Evolutionary conservation across 2,329 filamentous ascomycete species (phyloP).

Genomic region (Mariannaea elegans): DNA sequence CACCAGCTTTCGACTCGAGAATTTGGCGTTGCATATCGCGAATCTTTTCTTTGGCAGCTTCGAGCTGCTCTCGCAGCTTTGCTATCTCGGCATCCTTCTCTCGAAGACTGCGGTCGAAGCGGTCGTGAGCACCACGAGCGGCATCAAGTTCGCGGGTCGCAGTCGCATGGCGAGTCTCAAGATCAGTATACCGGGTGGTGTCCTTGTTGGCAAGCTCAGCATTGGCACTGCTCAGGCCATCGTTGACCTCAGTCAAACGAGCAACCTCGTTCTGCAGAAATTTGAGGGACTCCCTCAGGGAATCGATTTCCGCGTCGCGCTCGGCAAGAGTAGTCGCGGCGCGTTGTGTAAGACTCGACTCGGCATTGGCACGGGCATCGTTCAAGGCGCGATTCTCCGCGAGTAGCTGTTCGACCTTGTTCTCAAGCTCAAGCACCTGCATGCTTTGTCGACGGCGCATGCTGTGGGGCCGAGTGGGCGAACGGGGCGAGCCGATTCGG

Average conservation of each 20-base stretch:
- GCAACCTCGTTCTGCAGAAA: conserved; percentile 84
- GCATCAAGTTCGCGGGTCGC: conserved; percentile 75
- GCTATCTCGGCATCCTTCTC: conserved; percentile 87
- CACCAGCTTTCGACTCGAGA: conserved; percentile 65
- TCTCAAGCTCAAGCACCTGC: conserved; percentile 93
- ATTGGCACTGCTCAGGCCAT: conserved; percentile 80
- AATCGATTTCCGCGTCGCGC: conserved; percentile 86
- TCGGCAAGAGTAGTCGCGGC: conserved; percentile 78
- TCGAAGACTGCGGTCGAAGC: conserved; percentile 72
- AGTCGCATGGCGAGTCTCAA: conserved; percentile 73
- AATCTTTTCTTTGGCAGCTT: conserved; percentile 72
- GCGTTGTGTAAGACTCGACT: conserved; percentile 71
- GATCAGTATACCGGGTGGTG: conserved; percentile 72
- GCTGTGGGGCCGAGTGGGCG: conserved; percentile 92
- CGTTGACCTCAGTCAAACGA: conserved; percentile 84
- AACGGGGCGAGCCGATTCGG: conserved; percentile 84
- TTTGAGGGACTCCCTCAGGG: conserved; percentile 79
- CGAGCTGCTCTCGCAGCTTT: conserved; percentile 79
- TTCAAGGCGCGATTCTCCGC: conserved; percentile 84
- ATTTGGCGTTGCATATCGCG: conserved; percentile 63
- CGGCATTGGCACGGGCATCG: conserved; percentile 75
- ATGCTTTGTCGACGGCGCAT: conserved; percentile 98
- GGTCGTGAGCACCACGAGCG: conserved; percentile 68
- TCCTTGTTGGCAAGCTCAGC: conserved; percentile 79
- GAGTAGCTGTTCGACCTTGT: conserved; percentile 81